phyloP scores from a whole-genome alignment of 208 protist species.

The Chromosphaera perkinsii region DNA sequence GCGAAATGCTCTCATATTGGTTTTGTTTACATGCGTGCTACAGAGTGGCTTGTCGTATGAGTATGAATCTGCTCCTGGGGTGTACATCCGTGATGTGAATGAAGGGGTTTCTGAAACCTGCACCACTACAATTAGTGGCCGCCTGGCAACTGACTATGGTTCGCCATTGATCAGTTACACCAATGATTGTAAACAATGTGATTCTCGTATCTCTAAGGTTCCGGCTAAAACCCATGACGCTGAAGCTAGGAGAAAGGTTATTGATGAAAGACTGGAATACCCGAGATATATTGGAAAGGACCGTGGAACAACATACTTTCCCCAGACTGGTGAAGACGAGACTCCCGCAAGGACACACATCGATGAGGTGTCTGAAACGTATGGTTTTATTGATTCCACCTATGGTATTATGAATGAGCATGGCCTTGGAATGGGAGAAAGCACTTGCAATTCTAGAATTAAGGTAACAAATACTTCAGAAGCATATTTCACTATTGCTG shows the following conservation, averaged over 20 bases:
- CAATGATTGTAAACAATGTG: background rate
- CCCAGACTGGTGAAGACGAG: too few species aligned
- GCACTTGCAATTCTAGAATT: background rate
- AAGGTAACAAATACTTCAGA: too few species aligned
- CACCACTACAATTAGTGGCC: background rate
- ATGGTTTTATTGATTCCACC: slow-evolving; percentile 5
- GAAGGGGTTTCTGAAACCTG: too few species aligned
- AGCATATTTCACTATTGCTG: slow-evolving; percentile 38
- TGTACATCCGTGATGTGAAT: too few species aligned
- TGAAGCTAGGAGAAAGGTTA: background rate
- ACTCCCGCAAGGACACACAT: too few species aligned
- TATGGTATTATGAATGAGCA: slow-evolving; percentile 22
- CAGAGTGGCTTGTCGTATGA: too few species aligned
- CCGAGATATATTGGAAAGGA: background rate
- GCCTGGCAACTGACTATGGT: background rate
- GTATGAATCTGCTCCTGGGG: too few species aligned
- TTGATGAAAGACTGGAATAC: background rate
- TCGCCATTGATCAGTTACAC: background rate
- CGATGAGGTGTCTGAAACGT: too few species aligned
- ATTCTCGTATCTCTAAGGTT: background rate
- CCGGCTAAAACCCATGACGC: background rate
- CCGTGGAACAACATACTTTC: background rate
- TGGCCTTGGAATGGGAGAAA: slow-evolving; percentile 17
- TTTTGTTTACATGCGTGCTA: too few species aligned
- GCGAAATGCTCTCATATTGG: too few species aligned